Conservation (phyloP, 345 rosid species). For the Aegle marmelos region DNA sequence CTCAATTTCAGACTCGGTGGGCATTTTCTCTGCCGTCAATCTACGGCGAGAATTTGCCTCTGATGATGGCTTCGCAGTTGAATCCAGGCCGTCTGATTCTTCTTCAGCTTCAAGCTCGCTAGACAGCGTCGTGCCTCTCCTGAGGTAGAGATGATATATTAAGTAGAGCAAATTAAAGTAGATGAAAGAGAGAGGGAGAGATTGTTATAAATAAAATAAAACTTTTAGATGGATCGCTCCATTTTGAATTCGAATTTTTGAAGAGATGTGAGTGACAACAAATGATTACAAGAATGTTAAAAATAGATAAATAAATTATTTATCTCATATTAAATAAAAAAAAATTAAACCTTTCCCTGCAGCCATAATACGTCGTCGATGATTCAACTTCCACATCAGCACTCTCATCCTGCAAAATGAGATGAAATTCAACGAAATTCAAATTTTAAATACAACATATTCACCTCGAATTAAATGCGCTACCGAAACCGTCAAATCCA, state of each 20-base stretch:
- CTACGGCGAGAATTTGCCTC: constrained; percentile 40
- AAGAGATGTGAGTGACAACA: constrained; percentile 1
- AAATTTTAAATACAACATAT: constrained; percentile 6
- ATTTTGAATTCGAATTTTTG: constrained; percentile 27
- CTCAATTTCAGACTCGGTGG: constrained; percentile 55
- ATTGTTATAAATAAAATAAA: neutral
- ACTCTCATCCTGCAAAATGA: constrained; percentile 39
- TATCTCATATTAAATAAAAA: neutral
- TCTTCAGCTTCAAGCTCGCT: constrained; percentile 27
- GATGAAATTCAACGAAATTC: constrained; percentile 13
- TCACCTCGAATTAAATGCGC: constrained; percentile 13
- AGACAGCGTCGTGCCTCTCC: constrained; percentile 43
- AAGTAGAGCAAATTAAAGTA: neutral
- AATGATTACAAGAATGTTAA: neutral
- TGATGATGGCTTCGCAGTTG: constrained; percentile 24
- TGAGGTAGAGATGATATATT: neutral
- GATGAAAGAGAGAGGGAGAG: neutral
- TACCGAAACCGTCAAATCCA: constrained; percentile 22
- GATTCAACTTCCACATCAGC: constrained; percentile 54
- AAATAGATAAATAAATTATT: neutral
- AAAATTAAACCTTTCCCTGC: constrained; percentile 38
- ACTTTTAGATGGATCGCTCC: constrained; percentile 12
- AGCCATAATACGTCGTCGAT: constrained; percentile 40
- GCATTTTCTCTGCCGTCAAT: constrained; percentile 38
- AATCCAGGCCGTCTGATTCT: constrained; percentile 34